Percentiles rank a stretch among this genome's conserved stretches.
phyloP scores from a whole-genome alignment of 2,329 filamentous ascomycete species.

The Diaporthe citri region DNA sequence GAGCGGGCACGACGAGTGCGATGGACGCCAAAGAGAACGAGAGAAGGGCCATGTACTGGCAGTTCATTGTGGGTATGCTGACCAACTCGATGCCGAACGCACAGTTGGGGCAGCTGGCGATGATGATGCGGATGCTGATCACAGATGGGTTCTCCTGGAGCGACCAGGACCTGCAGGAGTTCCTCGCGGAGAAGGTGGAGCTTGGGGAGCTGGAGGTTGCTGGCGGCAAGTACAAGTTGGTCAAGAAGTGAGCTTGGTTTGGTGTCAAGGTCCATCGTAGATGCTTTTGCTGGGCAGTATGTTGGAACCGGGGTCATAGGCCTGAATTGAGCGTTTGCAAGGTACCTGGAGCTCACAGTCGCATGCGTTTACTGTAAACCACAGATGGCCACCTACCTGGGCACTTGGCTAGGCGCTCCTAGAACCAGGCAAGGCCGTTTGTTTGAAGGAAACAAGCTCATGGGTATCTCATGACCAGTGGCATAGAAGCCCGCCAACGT shows the following conservation, averaged over 20 bases:
- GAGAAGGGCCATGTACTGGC: constrained; percentile 79
- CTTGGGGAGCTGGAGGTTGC: constrained; percentile 76
- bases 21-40: constrained; percentile 75
- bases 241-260: constrained; percentile 64
- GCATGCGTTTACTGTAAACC: background rate
- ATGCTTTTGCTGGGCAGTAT: background rate
- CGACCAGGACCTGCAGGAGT: constrained; percentile 86
- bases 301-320: background rate
- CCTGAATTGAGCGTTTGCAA: background rate
- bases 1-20: constrained; percentile 50
- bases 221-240: constrained; percentile 78
- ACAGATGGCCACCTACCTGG: background rate
- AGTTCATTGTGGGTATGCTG: constrained; percentile 95
- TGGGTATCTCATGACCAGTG: background rate
- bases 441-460: too few species aligned
- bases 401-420: background rate
- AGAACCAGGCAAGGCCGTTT: too few species aligned
- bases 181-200: constrained; percentile 82
- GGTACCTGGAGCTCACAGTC: background rate
- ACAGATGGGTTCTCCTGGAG: constrained; percentile 90
- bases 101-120: constrained; percentile 83
- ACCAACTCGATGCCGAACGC: constrained; percentile 88
- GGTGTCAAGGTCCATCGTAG: too few species aligned
- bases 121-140: constrained; percentile 96
- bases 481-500: background rate